Percentiles rank a stretch among this genome's conserved stretches.
Evolutionary conservation across 805 yeast species (phyloP).

Genomic region (Pichia insulana): DNA sequence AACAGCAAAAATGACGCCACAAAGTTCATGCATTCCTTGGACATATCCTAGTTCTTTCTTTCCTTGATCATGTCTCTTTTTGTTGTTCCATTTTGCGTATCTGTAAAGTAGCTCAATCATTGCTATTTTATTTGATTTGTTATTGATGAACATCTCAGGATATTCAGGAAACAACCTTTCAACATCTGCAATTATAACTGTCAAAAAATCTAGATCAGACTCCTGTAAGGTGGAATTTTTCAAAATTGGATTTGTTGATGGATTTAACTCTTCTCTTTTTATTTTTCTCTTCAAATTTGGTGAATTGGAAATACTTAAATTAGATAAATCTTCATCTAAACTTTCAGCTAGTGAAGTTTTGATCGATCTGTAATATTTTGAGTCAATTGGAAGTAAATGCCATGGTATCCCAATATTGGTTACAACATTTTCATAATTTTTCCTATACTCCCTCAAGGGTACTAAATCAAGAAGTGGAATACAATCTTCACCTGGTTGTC

Average conservation of each 20-base stretch:
- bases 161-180: conserved; percentile 42
- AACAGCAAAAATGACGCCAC: conserved; percentile 39
- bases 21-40: conserved; percentile 48
- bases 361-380: conserved; percentile 14
- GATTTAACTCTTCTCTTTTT: not conserved
- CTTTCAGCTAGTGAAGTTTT: not conserved
- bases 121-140: conserved; percentile 17
- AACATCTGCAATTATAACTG: conserved; percentile 40
- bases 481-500: conserved; percentile 2
- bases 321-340: conserved; percentile 7
- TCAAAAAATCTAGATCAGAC: conserved; percentile 34
- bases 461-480: conserved; percentile 14
- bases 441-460: conserved; percentile 15
- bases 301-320: not conserved
- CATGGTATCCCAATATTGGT: conserved; percentile 27
- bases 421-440: conserved; percentile 13
- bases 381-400: conserved; percentile 23
- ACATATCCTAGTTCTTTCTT: conserved; percentile 24
- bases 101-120: conserved; percentile 37
- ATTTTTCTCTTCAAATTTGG: not conserved
- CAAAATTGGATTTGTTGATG: not conserved
- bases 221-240: conserved; percentile 12
- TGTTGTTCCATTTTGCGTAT: conserved; percentile 39
- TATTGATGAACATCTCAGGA: conserved; percentile 25
- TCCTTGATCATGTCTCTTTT: conserved; percentile 1